Conservation (phyloP, 257 asterid species). For the Fraxinus quadrangulata region DNA sequence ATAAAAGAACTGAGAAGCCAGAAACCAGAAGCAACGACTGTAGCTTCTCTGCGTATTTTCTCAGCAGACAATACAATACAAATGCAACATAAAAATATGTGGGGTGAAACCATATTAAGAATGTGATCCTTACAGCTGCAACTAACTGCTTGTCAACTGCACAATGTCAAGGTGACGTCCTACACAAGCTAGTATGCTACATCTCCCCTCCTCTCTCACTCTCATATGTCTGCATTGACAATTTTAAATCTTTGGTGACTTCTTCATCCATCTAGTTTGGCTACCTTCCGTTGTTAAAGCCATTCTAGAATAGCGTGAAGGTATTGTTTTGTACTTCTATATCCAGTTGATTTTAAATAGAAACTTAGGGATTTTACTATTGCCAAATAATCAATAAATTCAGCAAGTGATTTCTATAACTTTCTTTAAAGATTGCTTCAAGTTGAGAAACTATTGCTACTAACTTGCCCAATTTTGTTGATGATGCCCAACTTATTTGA, state of each 20-base stretch:
- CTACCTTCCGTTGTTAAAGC: neutral
- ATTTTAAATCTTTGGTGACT: neutral
- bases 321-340: neutral
- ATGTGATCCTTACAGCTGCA: neutral
- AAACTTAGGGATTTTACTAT: slow-evolving; percentile 13
- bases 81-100: neutral
- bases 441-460: slow-evolving; percentile 11
- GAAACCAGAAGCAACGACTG: neutral
- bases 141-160: neutral
- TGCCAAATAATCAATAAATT: slow-evolving; percentile 2
- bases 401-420: slow-evolving; percentile 1
- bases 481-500: neutral
- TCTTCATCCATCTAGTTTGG: neutral
- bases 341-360: slow-evolving; percentile 12
- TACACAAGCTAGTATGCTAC: neutral
- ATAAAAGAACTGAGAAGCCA: neutral
- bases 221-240: neutral
- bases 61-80: neutral
- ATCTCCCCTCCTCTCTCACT: neutral
- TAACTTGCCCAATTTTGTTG: neutral
- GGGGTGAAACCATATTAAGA: neutral
- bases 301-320: neutral
- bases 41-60: neutral
- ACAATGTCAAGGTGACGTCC: neutral
- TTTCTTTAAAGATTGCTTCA: slow-evolving; percentile 16